Base-by-base conservation (phyloP, 2,329 filamentous ascomycete genomes). In the Ophiocordyceps sinensis region DNA sequence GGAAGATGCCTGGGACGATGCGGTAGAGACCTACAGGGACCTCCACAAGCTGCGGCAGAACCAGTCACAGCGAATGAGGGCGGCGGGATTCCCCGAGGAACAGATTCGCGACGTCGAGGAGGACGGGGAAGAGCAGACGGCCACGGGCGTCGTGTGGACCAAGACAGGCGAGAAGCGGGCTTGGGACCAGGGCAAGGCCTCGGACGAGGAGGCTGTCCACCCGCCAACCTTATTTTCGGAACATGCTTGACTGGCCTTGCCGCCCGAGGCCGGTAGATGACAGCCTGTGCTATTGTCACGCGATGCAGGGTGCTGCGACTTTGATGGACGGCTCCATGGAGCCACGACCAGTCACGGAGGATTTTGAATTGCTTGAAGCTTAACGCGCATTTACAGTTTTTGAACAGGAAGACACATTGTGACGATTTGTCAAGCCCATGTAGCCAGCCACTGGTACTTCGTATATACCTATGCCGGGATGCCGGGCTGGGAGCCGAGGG, bases 51-150 rank as follows among this genome's bases (percentile, higher is more conserved):
- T 83, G 76, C 79, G 77, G 52, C 71, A 79, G 47, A 76, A 79
- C 49, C 85, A 86, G 28, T 83, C 83, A 7, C 79, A 87, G 40
- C 68, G 87, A 43, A 63, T 95, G 44, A 77, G 77, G 29, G 75
- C 75, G 17, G 86, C 85, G 0, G 88, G 87, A 0, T 93, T 94
- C 53, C 77, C 75, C 1, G 82, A 87, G 14, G 74, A 77, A 5
- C 75, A 87, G 51, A 75, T 94, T 44, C 56, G 77, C 68, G 39
- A 3, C 3, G 26, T 40, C 30, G n/a, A n/a, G n/a, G 30, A 35
- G 26, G 19, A 35, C 21, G 72, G 74, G 19, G 66, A 68, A 1
- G 73, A 73, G 12, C 70, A 75, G 54, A 69, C 73, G 41, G 64
- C 68, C 31, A 75, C 80, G 45, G 75, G 79, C 51, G 79, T 93